These are phyloP conservation scores for Hyphodiscus sp. DNA, from an alignment of 2,329 filamentous ascomycete genomes.

Conservation along the genomic window DNA sequence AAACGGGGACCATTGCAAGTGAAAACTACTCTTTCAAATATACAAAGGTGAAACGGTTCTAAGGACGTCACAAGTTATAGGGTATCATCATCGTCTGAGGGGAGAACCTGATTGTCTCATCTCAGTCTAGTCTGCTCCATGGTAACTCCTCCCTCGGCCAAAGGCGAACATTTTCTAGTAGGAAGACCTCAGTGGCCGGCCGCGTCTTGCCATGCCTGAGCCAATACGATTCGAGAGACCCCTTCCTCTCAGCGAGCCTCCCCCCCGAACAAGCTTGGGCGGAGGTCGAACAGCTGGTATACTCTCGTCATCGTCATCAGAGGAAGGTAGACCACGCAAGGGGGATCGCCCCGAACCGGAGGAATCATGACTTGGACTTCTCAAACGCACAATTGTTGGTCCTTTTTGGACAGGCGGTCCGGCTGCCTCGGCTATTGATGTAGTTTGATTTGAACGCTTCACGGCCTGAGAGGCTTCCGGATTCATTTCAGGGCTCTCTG, in stretches of 20 bases:
- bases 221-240: not conserved
- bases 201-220: constrained; percentile 2
- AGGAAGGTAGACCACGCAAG: constrained; percentile 13
- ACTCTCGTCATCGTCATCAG: constrained; percentile 12
- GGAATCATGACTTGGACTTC: constrained; percentile 14
- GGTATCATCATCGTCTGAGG: too few species aligned
- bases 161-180: not conserved
- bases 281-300: constrained; percentile 14
- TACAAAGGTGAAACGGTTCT: not conserved
- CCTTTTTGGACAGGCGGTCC: constrained; percentile 11
- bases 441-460: not conserved
- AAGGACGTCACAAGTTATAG: not conserved
- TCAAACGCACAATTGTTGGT: constrained; percentile 24
- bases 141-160: too few species aligned
- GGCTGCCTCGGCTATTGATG: not conserved
- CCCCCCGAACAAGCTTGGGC: constrained; percentile 2
- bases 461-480: not conserved
- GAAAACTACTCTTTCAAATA: not conserved
- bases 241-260: not conserved
- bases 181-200: not conserved
- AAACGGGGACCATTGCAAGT: not conserved
- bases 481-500: not conserved
- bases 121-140: too few species aligned
- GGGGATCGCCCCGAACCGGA: constrained; percentile 4
- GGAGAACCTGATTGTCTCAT: too few species aligned